Evolutionary conservation across 805 yeast genomes (phyloP), one percentile per base, ranked within the genome.

Genomic region (Sugiyamaella floridensis): DNA sequence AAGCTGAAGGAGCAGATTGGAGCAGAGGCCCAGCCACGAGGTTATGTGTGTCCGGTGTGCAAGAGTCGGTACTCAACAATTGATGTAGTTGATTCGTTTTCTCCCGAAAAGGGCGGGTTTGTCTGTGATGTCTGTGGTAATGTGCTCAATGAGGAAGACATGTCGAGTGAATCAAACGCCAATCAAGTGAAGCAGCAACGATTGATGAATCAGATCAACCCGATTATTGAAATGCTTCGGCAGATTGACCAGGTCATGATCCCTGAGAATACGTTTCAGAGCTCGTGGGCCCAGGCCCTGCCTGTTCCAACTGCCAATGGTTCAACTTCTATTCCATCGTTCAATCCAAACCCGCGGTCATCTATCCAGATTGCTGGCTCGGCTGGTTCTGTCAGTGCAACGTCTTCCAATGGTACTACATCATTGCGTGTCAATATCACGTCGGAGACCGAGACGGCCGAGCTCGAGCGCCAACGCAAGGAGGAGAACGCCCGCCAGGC

Each of bases 231-330:
- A 51, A 83, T 83, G 60, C 72, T 93, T 66, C 87, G 88, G 68
- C 81, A 86, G 63, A 85, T 90, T 56, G 92, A 88, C 67, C 90
- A 88, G 57, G 76, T 83, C 48, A 78, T 78, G 58, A 78, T 87
- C 45, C 95, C 89, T 53, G 96, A 90, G 59, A 92, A 92, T 66
- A 84, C 92, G 48, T 89, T 92, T 61, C 97, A 93, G 69, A 74
- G 85, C 46, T 85, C 96, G 11, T 73, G 89, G 63, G 82, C 87
- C 44, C 82, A 78, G 67, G 81, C 95, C 49, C 80, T 93, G 45
- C 98, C 98, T 5, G 93, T 92, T 1, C 62, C 61, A 22, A 43
- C 15, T 86, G 48, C 32, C 29, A 52, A 50, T 40, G 50, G 55
- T 58, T 45, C 48, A 6, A n/a, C 14, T 14, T 49, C 53, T 55